These are phyloP conservation scores for Lentinula sp. DNA, from an alignment of 768 basidiomycete genomes.

Conservation along the genomic window DNA sequence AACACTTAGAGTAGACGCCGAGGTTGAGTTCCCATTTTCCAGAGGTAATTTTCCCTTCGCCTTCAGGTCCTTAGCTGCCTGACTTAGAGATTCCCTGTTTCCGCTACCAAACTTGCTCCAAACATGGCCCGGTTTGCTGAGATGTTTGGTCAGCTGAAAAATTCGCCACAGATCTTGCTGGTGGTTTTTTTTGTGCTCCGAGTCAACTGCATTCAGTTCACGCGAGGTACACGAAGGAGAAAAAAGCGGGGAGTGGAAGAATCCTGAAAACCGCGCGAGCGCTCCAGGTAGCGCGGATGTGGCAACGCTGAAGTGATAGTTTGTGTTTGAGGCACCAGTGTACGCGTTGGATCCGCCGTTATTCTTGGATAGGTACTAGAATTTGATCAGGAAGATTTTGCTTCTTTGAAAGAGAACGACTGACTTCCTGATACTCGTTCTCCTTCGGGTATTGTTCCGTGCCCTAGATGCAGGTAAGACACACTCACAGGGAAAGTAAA, in stretches of 20 bases:
- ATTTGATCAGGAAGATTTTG: slow-evolving; percentile 5
- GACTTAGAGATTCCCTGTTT: slow-evolving; percentile 65
- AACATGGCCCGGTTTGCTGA: slow-evolving; percentile 71
- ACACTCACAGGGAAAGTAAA: slow-evolving; percentile 6
- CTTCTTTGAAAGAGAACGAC: slow-evolving; percentile 6
- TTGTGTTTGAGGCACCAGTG: slow-evolving; percentile 88
- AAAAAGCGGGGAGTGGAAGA: slow-evolving; percentile 95
- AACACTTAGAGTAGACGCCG: slow-evolving; percentile 11
- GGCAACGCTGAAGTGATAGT: slow-evolving; percentile 75
- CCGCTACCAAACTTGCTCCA: slow-evolving; percentile 94
- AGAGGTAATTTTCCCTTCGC: slow-evolving; percentile 35
- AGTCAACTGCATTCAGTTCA: slow-evolving; percentile 94
- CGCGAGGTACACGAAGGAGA: slow-evolving; percentile 77
- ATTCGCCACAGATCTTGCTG: slow-evolving; percentile 91
- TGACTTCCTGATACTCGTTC: slow-evolving; percentile 89
- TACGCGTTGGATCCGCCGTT: slow-evolving; percentile 89
- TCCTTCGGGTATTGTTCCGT: slow-evolving; percentile 83
- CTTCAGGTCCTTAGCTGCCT: slow-evolving; percentile 53
- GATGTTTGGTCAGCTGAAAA: slow-evolving; percentile 88
- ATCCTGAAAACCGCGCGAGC: slow-evolving; percentile 72
- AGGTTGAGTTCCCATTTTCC: slow-evolving; percentile 20
- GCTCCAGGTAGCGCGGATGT: slow-evolving; percentile 61
- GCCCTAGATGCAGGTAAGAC: slow-evolving; percentile 41
- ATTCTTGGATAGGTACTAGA: slow-evolving; percentile 72
- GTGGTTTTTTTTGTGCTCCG: slow-evolving; percentile 95